Percentiles rank a stretch among this genome's conserved stretches.
Evolutionary conservation across 768 basidiomycete species (phyloP).

Genomic region (Lactifluus hygrophoroides): DNA sequence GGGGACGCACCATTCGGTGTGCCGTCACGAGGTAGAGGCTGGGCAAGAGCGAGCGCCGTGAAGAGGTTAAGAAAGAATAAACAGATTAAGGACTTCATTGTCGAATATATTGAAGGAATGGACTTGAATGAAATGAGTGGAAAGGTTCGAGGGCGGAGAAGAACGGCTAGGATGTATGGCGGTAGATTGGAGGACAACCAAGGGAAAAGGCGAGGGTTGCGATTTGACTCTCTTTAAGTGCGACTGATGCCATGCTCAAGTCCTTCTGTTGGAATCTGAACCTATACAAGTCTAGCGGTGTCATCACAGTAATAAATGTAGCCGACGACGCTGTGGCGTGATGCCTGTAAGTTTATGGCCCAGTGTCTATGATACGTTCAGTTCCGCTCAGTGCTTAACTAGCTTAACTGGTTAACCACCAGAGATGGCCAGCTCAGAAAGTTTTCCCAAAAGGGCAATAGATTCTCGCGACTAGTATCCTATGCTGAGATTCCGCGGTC

Average conservation of each 20-base stretch:
- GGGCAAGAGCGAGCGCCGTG: neutral
- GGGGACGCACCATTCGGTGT: slow-evolving; percentile 9
- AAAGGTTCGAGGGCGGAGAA: neutral
- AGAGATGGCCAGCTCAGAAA: no score
- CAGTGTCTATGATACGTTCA: no score
- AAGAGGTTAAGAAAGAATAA: neutral
- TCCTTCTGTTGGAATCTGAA: slow-evolving; percentile 6
- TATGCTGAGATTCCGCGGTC: no score
- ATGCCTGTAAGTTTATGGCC: no score
- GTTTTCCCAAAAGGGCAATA: no score
- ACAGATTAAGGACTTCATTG: slow-evolving; percentile 4
- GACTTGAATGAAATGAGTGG: slow-evolving; percentile 11
- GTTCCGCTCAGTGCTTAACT: no score
- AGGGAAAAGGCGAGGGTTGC: neutral
- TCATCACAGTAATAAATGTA: no score
- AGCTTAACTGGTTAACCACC: no score
- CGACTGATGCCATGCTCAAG: neutral
- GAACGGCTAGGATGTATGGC: neutral
- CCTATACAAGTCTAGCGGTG: no score
- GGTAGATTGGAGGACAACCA: slow-evolving; percentile 5
- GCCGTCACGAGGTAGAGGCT: slow-evolving; percentile 10
- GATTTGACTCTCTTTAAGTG: slow-evolving; percentile 4
- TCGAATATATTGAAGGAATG: neutral
- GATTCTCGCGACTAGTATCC: no score
- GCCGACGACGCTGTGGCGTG: no score